Evolutionary conservation across 139 green algal genomes (phyloP), one percentile per base, ranked within the genome.

Genomic region (Closterium sp.): DNA sequence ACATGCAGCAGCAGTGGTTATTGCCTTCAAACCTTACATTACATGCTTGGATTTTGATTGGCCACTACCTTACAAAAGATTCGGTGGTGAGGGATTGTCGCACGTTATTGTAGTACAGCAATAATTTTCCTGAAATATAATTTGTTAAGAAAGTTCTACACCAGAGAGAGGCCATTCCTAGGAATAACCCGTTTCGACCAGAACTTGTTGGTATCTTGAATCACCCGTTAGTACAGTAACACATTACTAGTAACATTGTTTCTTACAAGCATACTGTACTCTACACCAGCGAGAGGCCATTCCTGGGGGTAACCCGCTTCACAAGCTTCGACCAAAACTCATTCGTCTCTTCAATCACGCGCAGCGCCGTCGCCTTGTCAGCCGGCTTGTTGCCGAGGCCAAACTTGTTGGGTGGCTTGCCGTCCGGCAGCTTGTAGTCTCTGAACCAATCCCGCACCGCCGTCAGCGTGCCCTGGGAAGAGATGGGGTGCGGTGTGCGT

Each of bases 371-470:
- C 17, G 28, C 84, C 84, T 87, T 87, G 28, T 87, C 84, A 1
- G 28, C 84, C 27, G 84, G 19, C 28, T 87, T 87, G 84, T 30
- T 29, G 19, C 98, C 94, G 89, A 97, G 98, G 90, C 97, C 98
- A 94, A 98, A 99, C 91, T 96, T 95, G 96, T 99, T 99, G 31
- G 94, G 93, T n/a, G 97, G 97, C 97, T 99, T 99, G 95, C 98
- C 98, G 93, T 99, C 98, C 62, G 98, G 97, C 19, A 97, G 99
- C 96, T 99, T 99, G 97, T 99, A 99, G 96, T 99, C 97, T 19
- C 97, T 95, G 97, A 99, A 99, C 98, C 98, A 99, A 86, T 96
- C 96, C 45, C 97, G 30, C 30, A 99, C 97, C 94, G 98, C 98
- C 90, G 98, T 91, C 84, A 99, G 95, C 95, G 98, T 96, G 45